phyloP scores from a whole-genome alignment of 257 asterid species.

The Gynochthodes officinalis region DNA sequence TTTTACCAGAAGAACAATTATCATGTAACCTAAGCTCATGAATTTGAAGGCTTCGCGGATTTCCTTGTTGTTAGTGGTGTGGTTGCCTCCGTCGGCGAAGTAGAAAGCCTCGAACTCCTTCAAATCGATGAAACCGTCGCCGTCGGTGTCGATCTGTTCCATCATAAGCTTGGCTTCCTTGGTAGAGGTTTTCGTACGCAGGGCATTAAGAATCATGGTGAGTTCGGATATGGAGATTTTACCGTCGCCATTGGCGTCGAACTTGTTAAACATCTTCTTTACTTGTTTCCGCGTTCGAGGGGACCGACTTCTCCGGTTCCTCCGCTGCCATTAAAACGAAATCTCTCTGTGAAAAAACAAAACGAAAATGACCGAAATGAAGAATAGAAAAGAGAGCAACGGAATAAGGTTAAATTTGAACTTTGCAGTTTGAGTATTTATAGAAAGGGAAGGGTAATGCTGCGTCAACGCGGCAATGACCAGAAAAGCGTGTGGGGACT shows the following conservation, averaged over 20 bases:
- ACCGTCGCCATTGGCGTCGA: conserved; percentile 57
- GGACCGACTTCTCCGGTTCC: conserved; percentile 11
- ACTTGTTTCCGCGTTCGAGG: conserved; percentile 26
- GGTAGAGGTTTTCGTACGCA: conserved; percentile 48
- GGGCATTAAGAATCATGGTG: conserved; percentile 34
- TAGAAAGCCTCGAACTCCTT: conserved; percentile 71
- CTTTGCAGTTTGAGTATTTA: conserved; percentile 20
- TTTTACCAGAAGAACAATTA: too few species aligned
- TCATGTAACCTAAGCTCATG: too few species aligned
- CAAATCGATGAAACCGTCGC: conserved; percentile 83
- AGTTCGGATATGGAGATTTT: conserved; percentile 47
- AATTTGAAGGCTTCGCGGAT: conserved; percentile 70
- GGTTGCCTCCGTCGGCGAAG: conserved; percentile 29
- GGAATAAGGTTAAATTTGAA: background rate
- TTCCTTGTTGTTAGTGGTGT: conserved; percentile 41
- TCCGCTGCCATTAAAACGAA: conserved; percentile 1
- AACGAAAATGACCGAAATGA: conserved; percentile 20
- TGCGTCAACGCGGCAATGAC: conserved; percentile 4
- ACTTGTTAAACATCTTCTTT: conserved; percentile 39
- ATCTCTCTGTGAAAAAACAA: background rate
- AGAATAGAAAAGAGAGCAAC: conserved; percentile 16
- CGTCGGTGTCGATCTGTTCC: conserved; percentile 77
- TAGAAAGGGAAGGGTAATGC: conserved; percentile 16
- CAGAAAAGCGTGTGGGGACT: conserved; percentile 16
- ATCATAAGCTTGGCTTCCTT: conserved; percentile 60